A percentile compares a stretch with the other conserved stretches of the same genome.
Conservation (phyloP, 495 filamentous ascomycete species). For the Cenococcum geophilum region DNA sequence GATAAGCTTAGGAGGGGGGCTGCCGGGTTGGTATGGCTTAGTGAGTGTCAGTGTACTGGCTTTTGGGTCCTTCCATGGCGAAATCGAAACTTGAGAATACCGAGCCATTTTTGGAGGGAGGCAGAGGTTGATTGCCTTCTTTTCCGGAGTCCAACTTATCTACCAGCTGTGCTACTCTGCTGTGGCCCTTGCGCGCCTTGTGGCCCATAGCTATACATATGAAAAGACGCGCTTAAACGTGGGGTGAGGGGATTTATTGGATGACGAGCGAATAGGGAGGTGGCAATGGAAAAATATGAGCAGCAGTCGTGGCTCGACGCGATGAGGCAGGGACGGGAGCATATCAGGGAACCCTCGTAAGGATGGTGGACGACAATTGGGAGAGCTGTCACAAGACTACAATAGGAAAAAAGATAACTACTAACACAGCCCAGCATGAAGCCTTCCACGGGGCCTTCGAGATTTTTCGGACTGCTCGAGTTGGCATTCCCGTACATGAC, state of each 20-base stretch:
- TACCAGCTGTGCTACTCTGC: slow-evolving; percentile 4
- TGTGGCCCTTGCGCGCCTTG: background rate
- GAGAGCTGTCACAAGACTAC: background rate
- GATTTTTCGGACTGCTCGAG: background rate
- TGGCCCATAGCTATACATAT: background rate
- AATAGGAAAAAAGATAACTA: background rate
- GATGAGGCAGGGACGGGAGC: background rate
- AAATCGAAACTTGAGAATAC: background rate
- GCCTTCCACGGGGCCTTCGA: slow-evolving; percentile 5
- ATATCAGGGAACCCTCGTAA: background rate
- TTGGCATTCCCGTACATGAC: slow-evolving; percentile 5
- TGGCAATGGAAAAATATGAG: background rate
- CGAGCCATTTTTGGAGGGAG: background rate
- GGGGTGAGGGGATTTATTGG: background rate
- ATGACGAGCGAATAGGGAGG: background rate
- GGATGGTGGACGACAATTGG: background rate
- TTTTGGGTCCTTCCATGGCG: background rate
- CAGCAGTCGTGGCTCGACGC: background rate
- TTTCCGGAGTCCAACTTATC: background rate
- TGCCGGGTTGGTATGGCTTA: background rate
- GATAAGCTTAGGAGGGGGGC: background rate
- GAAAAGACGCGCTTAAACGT: slow-evolving; percentile 6
- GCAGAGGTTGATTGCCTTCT: background rate
- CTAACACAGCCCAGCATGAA: background rate
- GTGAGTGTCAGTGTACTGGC: slow-evolving; percentile 1